Percentiles rank a stretch among this genome's conserved stretches.
Conservation (phyloP, 2,329 filamentous ascomycete genomes). For the Venturiaceae sp. region DNA sequence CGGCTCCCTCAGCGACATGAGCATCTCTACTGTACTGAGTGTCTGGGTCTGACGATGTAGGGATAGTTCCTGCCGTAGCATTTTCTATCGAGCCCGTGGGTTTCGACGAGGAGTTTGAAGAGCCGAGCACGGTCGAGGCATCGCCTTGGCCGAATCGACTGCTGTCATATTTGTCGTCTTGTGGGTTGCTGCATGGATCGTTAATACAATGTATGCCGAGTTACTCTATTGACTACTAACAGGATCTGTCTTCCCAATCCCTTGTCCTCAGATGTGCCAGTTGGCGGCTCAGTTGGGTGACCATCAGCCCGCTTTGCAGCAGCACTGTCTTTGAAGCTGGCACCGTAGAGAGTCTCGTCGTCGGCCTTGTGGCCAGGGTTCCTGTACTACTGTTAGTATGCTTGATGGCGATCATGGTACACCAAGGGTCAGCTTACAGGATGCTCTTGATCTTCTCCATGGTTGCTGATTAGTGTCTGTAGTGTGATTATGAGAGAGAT, state of each 20-base stretch:
- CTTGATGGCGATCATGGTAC: neutral
- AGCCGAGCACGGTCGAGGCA: no score
- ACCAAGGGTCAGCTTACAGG: neutral
- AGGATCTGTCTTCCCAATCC: no score
- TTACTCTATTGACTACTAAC: no score
- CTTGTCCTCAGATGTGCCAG: no score
- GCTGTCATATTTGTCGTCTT: no score
- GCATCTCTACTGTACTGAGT: neutral
- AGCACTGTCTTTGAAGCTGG: neutral
- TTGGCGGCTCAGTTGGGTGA: no score
- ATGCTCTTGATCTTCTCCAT: constrained; percentile 1
- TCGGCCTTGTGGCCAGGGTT: neutral
- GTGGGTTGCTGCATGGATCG: no score
- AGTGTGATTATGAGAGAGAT: neutral
- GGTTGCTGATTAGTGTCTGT: neutral
- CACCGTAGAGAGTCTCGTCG: neutral
- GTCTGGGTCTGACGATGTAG: neutral
- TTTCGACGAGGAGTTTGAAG: neutral
- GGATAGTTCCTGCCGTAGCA: neutral
- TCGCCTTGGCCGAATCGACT: no score
- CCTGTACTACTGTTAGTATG: neutral
- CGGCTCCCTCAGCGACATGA: neutral
- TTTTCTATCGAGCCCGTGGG: neutral
- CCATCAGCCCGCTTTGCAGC: no score
- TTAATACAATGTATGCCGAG: no score